A percentile compares a stretch with the other conserved stretches of the same genome.
These are phyloP conservation scores for Calonectria montana DNA, from an alignment of 2,329 filamentous ascomycete species.

Conservation along the genomic window DNA sequence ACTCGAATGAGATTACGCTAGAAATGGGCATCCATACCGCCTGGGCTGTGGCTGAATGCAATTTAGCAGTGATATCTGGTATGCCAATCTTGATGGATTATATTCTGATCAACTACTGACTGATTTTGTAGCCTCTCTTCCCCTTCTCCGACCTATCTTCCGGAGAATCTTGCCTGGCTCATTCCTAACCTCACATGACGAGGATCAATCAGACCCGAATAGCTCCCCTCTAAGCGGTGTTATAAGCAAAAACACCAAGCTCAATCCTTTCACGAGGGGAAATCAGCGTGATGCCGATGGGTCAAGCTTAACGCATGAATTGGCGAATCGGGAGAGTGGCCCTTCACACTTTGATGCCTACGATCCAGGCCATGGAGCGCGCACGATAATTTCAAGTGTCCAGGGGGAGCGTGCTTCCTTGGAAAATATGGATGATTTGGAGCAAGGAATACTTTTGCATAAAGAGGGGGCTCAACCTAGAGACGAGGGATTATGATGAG, in stretches of 20 bases:
- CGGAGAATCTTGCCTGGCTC: background rate
- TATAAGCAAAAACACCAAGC: background rate
- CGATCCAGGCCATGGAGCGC: background rate
- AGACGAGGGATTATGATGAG: background rate
- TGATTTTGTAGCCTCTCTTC: background rate
- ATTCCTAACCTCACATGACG: background rate
- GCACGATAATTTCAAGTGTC: background rate
- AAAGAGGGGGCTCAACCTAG: background rate
- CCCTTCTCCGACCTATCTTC: conserved; percentile 10
- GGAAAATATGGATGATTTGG: background rate
- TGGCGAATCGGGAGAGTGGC: background rate
- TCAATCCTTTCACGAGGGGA: background rate
- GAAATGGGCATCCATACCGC: background rate
- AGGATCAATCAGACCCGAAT: background rate
- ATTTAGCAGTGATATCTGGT: background rate
- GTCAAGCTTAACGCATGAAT: background rate
- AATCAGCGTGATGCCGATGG: background rate
- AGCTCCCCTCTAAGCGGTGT: background rate
- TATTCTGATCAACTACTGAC: background rate
- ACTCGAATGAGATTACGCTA: background rate
- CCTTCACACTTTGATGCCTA: background rate
- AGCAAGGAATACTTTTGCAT: background rate
- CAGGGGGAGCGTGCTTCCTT: background rate
- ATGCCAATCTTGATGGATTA: too few relatives aligned
- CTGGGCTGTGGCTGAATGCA: background rate